Base-by-base conservation (phyloP, 2,329 filamentous ascomycete genomes). In the Fusarium foetens region DNA sequence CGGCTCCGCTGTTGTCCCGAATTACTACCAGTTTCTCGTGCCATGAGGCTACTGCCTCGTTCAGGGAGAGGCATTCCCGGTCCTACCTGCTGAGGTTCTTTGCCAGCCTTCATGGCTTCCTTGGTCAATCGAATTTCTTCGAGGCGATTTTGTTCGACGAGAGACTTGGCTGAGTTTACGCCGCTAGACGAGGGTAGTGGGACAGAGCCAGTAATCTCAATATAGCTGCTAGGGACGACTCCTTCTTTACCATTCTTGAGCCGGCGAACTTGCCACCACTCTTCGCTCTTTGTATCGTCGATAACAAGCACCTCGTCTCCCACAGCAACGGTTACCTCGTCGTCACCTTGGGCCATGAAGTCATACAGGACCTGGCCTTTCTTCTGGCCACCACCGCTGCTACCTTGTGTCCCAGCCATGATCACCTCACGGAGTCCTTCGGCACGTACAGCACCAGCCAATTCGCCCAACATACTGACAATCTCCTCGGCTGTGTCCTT, bases 401-500 rank as follows among this genome's bases (percentile, higher is more conserved):
- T 69, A n/a, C 64, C 60, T 19, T 92, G 90, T 43, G 91, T 88
- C 42, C 92, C 93, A 39, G 95, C 95, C 75, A 92, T 90, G 67
- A 98, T 91, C 11, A 98, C 93, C 79, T 98, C 96, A 41, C 91
- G 89, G 54, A 99, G 83, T 9, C 93, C 90, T 79, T 94, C 94
- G n/a, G 94, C 94, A 74, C 92, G 90, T 48, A 93, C 90, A 39
- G 93, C 94, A 39, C 95, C 96, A 21, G 95, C 92, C 70, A 99
- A 88, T 80, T 99, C 96, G 59, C 95, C 94, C 41, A 99, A 87
- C 57, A 93, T 92, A 63, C 90, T 88, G 36, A 97, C 93, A 78
- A 99, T 98, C 82, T 98, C 95, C 73, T 95, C 91, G 11, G 96
- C 96, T 10, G 95, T 98, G 81, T 98, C 96, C 83, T 98, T 99